Evolutionary conservation across 2,329 filamentous ascomycete genomes (phyloP), one percentile per base, ranked within the genome.

Genomic region (Trichoderma polysporum): DNA sequence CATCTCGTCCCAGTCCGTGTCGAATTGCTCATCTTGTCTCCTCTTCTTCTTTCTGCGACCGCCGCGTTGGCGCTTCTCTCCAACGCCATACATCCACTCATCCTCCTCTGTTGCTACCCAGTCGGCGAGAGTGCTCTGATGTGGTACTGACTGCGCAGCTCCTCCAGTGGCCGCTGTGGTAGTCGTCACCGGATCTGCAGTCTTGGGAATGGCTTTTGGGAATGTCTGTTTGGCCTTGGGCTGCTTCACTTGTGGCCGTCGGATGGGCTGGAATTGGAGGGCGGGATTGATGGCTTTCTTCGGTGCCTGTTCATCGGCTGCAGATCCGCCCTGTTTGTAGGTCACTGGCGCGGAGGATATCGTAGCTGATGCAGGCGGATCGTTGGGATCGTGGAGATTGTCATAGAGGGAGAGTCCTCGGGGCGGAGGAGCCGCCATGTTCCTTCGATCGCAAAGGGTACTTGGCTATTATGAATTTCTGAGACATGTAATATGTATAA

Each of bases 1-100:
- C 27, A 95, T 86, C 76, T 96, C 93, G 76, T 97, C 91, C 93
- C 93, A 97, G 75, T 97, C 90, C n/a, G 86, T 88, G 76, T 88
- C 85, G 60, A 84, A 80, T 33, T 84, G 78, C 54, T 83, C 82
- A 6, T 87, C 82, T 70, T 86, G 84, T 68, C 88, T 85, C 73
- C 87, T 86, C 77, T 89, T 90, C 83, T 91, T 91, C 78, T 91
- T 90, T 79, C 91, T 93, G 68, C 92, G 88, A 49, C 92, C 91
- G 66, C 92, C 92, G 58, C 92, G 88, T 74, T 91, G 88, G 66
- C 88, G 86, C 79, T 91, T 91, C 74, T 91, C 86, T 22, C 79
- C 81, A 52, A 78, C 73, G 29, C 80, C 83, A 75, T 92, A 93
- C 69, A 88, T 87, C 70, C 93, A 93, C 66, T 97, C 92, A 71